Evolutionary conservation across 352 stramenopile species (phyloP).

Genomic region (Pythium guiyangense): DNA sequence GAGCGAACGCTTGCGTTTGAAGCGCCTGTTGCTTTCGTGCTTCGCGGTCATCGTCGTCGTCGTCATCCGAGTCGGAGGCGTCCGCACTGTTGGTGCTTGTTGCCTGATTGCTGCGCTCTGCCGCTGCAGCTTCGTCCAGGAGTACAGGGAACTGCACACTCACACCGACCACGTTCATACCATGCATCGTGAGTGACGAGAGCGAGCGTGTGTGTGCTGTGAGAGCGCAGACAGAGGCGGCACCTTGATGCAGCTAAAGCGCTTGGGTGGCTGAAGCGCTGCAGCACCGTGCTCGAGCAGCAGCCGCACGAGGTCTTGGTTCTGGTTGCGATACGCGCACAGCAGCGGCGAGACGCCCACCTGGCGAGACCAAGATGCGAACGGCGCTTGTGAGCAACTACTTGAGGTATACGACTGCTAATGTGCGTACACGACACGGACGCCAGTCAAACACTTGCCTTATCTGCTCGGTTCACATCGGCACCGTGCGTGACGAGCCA

Average conservation of each 20-base stretch:
- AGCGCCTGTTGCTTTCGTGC: not conserved
- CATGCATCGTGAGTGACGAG: not conserved
- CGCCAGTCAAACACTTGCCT: slow-evolving; percentile 14
- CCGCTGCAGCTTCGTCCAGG: slow-evolving; percentile 8
- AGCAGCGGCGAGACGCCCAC: slow-evolving; percentile 42
- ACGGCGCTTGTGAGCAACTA: not conserved
- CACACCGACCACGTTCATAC: not conserved
- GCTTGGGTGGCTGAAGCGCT: slow-evolving; percentile 23
- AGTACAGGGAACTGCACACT: slow-evolving; percentile 15
- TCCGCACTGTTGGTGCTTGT: not conserved
- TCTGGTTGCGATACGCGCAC: slow-evolving; percentile 52
- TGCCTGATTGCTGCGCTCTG: slow-evolving; percentile 1
- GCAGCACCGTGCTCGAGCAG: slow-evolving; percentile 42
- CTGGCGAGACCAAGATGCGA: not conserved
- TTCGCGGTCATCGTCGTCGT: not conserved
- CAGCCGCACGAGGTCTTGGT: slow-evolving; percentile 31
- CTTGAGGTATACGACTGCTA: not conserved
- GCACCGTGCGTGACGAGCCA: slow-evolving; percentile 54
- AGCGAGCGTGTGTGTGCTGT: no score
- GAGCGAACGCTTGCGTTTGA: slow-evolving; percentile 9
- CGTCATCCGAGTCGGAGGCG: not conserved
- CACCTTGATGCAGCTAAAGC: slow-evolving; percentile 40
- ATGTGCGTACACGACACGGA: not conserved
- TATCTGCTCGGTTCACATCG: slow-evolving; percentile 47
- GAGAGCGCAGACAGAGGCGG: no score